phyloP scores from a whole-genome alignment of 2,329 filamentous ascomycete genomes.

The Pezizomycotina sp. region DNA sequence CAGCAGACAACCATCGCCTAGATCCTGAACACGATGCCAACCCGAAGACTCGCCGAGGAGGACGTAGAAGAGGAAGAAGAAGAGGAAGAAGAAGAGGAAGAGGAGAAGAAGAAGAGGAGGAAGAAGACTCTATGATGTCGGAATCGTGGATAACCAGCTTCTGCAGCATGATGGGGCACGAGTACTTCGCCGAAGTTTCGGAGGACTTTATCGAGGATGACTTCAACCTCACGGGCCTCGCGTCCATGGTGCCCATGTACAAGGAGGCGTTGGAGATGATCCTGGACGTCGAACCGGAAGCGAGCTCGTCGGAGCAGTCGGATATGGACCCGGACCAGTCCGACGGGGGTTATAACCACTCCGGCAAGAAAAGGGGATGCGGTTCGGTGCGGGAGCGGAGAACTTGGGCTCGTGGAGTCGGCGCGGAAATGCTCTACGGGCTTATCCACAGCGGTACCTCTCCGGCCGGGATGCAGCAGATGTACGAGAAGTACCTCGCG shows the following conservation, averaged over 20 bases:
- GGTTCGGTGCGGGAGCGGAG: conserved; percentile 42
- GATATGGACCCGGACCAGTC: conserved; percentile 36
- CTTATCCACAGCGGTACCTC: conserved; percentile 96
- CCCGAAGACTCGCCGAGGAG: conserved; percentile 16
- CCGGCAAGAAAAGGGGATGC: conserved; percentile 38
- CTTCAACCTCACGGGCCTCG: conserved; percentile 92
- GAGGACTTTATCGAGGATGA: conserved; percentile 99
- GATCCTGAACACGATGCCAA: conserved; percentile 13
- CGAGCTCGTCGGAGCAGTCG: conserved; percentile 73
- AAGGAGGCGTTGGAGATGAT: conserved; percentile 99
- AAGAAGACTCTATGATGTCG: conserved; percentile 28
- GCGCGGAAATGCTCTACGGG: conserved; percentile 94
- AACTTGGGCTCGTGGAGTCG: conserved; percentile 60
- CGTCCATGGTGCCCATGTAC: conserved; percentile 94
- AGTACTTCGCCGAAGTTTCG: conserved; percentile 97
- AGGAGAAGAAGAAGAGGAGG: conserved; percentile 21
- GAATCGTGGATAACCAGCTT: conserved; percentile 98
- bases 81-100: conserved; percentile 22
- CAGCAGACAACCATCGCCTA: conserved; percentile 13
- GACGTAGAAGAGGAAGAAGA: conserved; percentile 22
- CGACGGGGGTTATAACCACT: conserved; percentile 34
- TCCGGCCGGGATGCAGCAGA: conserved; percentile 93
- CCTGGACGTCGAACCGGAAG: conserved; percentile 90
- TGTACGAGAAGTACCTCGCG: conserved; percentile 97
- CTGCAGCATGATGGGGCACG: conserved; percentile 85